Evolutionary conservation across 371 early-diverging fungal genomes (phyloP).

Genomic region (Mortierella sp.): DNA sequence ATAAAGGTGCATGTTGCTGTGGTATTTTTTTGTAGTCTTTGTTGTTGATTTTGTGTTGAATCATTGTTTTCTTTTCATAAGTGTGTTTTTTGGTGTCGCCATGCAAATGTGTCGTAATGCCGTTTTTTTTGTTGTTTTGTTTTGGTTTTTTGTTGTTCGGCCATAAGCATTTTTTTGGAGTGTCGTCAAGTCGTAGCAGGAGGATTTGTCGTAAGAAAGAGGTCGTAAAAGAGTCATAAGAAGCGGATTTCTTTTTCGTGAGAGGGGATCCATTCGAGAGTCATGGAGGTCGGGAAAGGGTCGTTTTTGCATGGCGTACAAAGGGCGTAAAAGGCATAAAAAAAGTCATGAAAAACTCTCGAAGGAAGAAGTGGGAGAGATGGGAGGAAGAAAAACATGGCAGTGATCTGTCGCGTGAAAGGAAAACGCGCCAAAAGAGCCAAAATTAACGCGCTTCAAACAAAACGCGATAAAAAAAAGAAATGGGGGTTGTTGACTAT

Average conservation of each 20-base stretch:
- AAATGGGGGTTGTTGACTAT: background rate
- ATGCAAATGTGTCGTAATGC: conserved; percentile 3
- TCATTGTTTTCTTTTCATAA: background rate
- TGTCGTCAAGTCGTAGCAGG: conserved; percentile 11
- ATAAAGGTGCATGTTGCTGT: background rate
- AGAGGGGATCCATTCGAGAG: background rate
- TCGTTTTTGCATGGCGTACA: conserved; percentile 2
- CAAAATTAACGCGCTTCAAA: background rate
- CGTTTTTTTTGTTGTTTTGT: background rate
- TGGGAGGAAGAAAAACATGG: background rate
- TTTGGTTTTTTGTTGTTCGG: background rate
- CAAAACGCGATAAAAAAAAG: conserved; percentile 3
- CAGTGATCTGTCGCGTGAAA: background rate
- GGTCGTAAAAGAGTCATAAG: background rate
- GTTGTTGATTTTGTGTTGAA: background rate
- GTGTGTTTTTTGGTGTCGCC: background rate
- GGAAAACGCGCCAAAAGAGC: background rate
- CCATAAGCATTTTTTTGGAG: background rate
- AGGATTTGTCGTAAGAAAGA: background rate
- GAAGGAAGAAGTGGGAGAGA: background rate
- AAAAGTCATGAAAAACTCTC: conserved; percentile 3
- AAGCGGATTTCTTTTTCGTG: background rate
- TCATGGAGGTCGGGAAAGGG: background rate
- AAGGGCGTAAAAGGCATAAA: background rate
- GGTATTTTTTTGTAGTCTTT: background rate